These are phyloP conservation scores for Candida dajiaensis DNA, from an alignment of 805 yeast genomes.

Conservation along the genomic window DNA sequence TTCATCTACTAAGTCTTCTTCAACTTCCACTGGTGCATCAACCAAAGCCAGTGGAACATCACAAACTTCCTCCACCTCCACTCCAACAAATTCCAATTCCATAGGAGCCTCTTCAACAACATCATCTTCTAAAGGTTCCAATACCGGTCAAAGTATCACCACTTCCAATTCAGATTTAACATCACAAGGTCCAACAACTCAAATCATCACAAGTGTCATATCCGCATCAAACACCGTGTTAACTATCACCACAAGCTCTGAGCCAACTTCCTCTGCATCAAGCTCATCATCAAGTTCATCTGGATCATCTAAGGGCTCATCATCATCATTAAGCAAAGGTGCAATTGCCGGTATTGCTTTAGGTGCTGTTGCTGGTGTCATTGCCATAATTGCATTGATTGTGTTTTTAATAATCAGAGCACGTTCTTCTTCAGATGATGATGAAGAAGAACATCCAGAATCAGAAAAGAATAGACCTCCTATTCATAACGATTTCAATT, in stretches of 20 bases:
- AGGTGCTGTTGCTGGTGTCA: slow-evolving; percentile 42
- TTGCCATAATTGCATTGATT: slow-evolving; percentile 27
- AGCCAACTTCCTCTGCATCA: slow-evolving; percentile 5
- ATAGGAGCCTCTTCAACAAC: slow-evolving; percentile 10
- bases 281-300: slow-evolving; percentile 16
- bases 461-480: slow-evolving; percentile 4
- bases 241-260: slow-evolving; percentile 9
- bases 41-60: no score
- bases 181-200: slow-evolving; percentile 5
- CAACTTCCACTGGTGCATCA: slow-evolving; percentile 1
- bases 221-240: slow-evolving; percentile 10
- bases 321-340: slow-evolving; percentile 27
- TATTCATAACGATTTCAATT: slow-evolving; percentile 6
- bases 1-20: slow-evolving; percentile 1
- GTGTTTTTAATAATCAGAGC: slow-evolving; percentile 10
- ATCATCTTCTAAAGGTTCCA: slow-evolving; percentile 6
- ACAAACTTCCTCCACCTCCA: no score
- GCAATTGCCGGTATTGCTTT: slow-evolving; percentile 59
- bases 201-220: slow-evolving; percentile 13
- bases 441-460: slow-evolving; percentile 12
- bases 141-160: slow-evolving; percentile 1
- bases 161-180: neutral
- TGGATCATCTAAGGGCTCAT: slow-evolving; percentile 3
- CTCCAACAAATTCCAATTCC: neutral
- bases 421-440: slow-evolving; percentile 9